Evolutionary conservation across 2,329 filamentous ascomycete species (phyloP).

Genomic region (Fusarium nygamai): DNA sequence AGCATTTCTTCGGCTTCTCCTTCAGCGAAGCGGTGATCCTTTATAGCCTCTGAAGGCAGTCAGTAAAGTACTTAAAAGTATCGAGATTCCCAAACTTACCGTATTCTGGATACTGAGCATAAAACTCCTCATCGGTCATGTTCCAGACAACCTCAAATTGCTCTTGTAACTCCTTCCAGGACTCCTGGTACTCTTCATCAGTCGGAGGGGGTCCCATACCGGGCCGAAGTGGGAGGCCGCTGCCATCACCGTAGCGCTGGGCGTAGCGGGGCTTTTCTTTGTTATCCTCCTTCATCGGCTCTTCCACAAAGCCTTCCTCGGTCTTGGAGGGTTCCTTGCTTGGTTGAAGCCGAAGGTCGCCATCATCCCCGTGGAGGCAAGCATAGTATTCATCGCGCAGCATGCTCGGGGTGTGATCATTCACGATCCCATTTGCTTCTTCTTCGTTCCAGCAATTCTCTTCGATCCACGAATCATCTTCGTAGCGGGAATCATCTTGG

Average conservation of each 20-base stretch:
- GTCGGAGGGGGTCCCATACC: neutral
- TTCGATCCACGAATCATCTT: too few relatives aligned
- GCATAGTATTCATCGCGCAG: neutral
- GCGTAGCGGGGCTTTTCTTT: neutral
- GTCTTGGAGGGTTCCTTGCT: neutral
- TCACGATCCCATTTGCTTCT: neutral
- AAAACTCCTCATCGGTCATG: neutral
- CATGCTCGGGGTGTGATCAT: neutral
- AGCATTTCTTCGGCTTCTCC: neutral
- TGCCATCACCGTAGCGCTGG: neutral
- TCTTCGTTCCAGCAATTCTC: neutral
- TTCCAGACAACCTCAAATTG: neutral
- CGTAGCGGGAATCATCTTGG: too few relatives aligned
- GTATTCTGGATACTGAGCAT: neutral
- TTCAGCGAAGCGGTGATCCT: neutral
- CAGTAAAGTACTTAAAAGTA: too few relatives aligned
- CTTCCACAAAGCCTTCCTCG: neutral
- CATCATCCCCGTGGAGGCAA: rapidly evolving
- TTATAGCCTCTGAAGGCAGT: neutral
- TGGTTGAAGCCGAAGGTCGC: neutral
- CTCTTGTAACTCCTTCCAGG: neutral
- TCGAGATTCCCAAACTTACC: neutral
- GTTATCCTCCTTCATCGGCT: neutral
- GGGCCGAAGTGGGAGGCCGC: neutral
- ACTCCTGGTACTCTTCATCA: neutral